A percentile compares a stretch with the other conserved stretches of the same genome.
phyloP scores from a whole-genome alignment of 495 filamentous ascomycete species.

The Penicillium pancosmium region DNA sequence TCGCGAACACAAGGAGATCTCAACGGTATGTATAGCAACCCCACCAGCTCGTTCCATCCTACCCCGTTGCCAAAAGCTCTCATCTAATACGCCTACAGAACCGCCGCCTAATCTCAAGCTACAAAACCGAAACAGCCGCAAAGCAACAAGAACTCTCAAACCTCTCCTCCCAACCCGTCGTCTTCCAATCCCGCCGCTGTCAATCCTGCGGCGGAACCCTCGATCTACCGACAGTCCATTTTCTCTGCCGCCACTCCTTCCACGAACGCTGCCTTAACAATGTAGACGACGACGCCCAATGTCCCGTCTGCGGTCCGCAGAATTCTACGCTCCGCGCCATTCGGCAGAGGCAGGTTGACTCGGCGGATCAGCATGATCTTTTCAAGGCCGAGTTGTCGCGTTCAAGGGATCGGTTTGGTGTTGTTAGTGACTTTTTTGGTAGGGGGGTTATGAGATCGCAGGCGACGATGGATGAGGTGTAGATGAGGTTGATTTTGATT shows the following conservation, averaged over 20 bases:
- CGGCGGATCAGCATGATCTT: conserved; percentile 84
- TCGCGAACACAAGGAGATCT: conserved; percentile 83
- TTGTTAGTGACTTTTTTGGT: conserved; percentile 92
- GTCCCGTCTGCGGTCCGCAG: conserved; percentile 76
- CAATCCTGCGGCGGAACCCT: conserved; percentile 72
- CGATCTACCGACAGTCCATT: conserved; percentile 89
- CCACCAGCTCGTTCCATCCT: too few relatives aligned
- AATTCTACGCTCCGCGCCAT: conserved; percentile 88
- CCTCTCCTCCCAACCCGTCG: conserved; percentile 73
- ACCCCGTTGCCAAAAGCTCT: not conserved
- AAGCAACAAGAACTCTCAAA: conserved; percentile 78
- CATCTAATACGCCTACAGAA: conserved; percentile 55
- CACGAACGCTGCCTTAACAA: conserved; percentile 82
- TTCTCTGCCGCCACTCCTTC: conserved; percentile 94
- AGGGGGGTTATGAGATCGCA: conserved; percentile 77
- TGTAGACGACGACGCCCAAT: conserved; percentile 72
- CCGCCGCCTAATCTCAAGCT: conserved; percentile 77
- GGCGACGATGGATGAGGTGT: conserved; percentile 38
- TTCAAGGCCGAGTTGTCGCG: conserved; percentile 80
- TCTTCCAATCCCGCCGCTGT: conserved; percentile 90
- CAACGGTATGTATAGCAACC: conserved; percentile 45
- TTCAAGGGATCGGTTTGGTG: conserved; percentile 82
- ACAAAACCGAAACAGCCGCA: conserved; percentile 79
- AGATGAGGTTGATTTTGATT: not conserved
- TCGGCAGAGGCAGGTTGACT: conserved; percentile 82